Conservation (phyloP, 2,329 filamentous ascomycete genomes). For the Monosporascus sp. region DNA sequence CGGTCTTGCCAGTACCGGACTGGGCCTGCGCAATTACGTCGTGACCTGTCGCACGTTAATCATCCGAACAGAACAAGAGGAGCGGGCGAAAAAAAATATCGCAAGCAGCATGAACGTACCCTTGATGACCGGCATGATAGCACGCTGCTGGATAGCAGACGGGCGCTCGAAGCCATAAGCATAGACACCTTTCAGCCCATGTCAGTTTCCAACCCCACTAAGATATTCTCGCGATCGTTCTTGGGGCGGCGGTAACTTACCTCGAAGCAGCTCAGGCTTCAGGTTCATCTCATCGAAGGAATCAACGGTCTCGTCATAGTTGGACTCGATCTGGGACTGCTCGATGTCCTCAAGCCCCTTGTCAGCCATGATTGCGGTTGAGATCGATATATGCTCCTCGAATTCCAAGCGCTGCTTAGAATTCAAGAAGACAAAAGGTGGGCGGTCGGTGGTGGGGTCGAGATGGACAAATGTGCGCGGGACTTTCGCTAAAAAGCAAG, state of each 20-base stretch:
- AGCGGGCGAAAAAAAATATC: not conserved
- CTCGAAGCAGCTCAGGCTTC: slow-evolving; percentile 94
- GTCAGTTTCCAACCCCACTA: not conserved
- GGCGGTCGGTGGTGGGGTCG: slow-evolving; percentile 33
- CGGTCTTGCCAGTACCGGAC: slow-evolving; percentile 99
- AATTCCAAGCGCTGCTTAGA: slow-evolving; percentile 76
- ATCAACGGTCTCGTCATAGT: slow-evolving; percentile 99
- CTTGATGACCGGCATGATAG: slow-evolving; percentile 99
- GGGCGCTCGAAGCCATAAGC: slow-evolving; percentile 99
- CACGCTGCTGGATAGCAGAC: slow-evolving; percentile 99
- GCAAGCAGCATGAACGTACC: slow-evolving; percentile 51
- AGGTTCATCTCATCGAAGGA: slow-evolving; percentile 98
- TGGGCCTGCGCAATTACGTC: slow-evolving; percentile 99
- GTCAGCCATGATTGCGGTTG: slow-evolving; percentile 94
- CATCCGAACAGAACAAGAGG: slow-evolving; percentile 7
- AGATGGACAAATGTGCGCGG: slow-evolving; percentile 18
- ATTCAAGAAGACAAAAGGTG: slow-evolving; percentile 49
- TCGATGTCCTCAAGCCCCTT: slow-evolving; percentile 88
- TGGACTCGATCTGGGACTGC: slow-evolving; percentile 93
- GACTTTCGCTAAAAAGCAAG: slow-evolving; percentile 18
- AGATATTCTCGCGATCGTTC: not conserved
- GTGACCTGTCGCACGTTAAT: slow-evolving; percentile 55
- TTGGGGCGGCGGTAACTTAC: slow-evolving; percentile 39
- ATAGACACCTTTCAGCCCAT: slow-evolving; percentile 67
- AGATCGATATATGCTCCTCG: slow-evolving; percentile 47